phyloP scores from a whole-genome alignment of 1,284 basidiomycete genomes.

The Ganoderma meredithae region DNA sequence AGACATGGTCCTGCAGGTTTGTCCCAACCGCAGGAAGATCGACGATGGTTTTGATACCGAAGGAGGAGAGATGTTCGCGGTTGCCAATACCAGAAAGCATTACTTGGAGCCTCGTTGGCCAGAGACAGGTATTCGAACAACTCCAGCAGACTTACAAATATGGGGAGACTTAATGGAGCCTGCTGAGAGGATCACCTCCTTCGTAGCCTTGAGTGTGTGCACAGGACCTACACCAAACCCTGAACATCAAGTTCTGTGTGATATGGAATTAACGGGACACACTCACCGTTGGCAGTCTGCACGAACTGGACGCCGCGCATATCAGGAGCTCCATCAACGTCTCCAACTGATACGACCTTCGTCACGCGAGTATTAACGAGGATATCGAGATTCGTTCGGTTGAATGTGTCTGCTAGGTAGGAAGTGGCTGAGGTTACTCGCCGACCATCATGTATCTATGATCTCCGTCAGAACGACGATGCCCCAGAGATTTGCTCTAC shows the following conservation, averaged over 20 bases:
- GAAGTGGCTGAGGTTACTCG: constrained; percentile 35
- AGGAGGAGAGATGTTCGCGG: constrained; percentile 21
- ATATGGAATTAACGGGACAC: constrained; percentile 11
- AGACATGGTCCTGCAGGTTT: constrained; percentile 46
- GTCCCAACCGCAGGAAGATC: constrained; percentile 44
- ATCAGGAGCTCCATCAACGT: constrained; percentile 20
- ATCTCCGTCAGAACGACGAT: neutral
- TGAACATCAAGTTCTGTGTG: neutral
- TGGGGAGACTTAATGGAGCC: constrained; percentile 38
- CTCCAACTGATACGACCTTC: constrained; percentile 25
- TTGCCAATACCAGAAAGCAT: constrained; percentile 34
- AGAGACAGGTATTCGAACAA: neutral
- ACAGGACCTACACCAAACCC: neutral
- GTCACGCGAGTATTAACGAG: constrained; percentile 49
- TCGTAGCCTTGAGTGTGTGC: constrained; percentile 30
- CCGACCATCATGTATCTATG: constrained; percentile 34
- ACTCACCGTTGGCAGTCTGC: constrained; percentile 22
- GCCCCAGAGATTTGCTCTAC: neutral
- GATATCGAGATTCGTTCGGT: constrained; percentile 49
- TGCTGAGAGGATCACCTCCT: constrained; percentile 36
- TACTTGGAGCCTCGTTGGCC: neutral
- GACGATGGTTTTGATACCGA: constrained; percentile 38
- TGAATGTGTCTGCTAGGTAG: constrained; percentile 41
- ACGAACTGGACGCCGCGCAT: constrained; percentile 45
- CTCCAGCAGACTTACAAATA: constrained; percentile 38